Evolutionary conservation across 306 rosid species (phyloP).

Genomic region (Malus sieversii): DNA sequence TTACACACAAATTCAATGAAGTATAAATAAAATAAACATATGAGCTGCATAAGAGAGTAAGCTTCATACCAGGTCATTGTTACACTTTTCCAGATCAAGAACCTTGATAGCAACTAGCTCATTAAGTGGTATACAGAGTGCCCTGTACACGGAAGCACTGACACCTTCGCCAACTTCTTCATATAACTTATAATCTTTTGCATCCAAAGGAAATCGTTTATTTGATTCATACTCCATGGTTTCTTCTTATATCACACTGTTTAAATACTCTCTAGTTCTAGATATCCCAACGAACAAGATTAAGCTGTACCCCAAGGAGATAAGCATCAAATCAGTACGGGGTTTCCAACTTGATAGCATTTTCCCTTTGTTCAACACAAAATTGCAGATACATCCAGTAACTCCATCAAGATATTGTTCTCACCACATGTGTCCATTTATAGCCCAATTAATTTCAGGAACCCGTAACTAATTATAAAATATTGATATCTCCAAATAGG

Average conservation of each 20-base stretch:
- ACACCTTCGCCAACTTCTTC: constrained; percentile 99
- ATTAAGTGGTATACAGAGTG: constrained; percentile 82
- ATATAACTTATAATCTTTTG: constrained; percentile 73
- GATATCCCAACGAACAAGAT: constrained; percentile 17
- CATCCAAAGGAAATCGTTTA: constrained; percentile 67
- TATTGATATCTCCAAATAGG: background rate
- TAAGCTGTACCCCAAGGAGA: constrained; percentile 18
- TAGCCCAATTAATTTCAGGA: constrained; percentile 19
- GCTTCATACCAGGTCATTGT: constrained; percentile 76
- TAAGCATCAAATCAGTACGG: constrained; percentile 28
- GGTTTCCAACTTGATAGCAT: constrained; percentile 32
- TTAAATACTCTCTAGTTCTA: constrained; percentile 23
- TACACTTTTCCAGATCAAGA: constrained; percentile 91
- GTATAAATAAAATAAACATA: background rate
- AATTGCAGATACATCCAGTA: constrained; percentile 25
- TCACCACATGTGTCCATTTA: constrained; percentile 11
- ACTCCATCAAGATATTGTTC: constrained; percentile 19
- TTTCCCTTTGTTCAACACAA: constrained; percentile 33
- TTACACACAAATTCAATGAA: background rate
- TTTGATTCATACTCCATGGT: constrained; percentile 56
- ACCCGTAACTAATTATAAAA: background rate
- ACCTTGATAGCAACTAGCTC: constrained; percentile 93
- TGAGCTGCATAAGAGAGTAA: constrained; percentile 1
- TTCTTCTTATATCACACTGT: constrained; percentile 40
- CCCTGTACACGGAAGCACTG: constrained; percentile 86